Evolutionary conservation across 1,139 yeast genomes (phyloP), one percentile per base, ranked within the genome.

Genomic region (Geotrichum candidum): DNA sequence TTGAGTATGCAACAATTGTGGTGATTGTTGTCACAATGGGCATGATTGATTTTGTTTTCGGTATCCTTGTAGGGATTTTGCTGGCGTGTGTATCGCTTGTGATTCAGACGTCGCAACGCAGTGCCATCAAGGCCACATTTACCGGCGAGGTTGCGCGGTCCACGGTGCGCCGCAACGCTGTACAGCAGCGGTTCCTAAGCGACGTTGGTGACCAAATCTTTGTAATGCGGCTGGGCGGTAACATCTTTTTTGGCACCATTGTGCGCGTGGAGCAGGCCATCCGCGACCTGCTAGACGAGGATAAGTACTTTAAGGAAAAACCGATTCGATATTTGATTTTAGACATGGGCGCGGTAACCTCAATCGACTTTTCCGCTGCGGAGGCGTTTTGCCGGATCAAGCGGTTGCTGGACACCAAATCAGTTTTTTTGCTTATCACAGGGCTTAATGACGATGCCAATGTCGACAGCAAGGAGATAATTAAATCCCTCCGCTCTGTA

Each of bases 11-110:
- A 53, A 94, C 99, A 1, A 88, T 94, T 64, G 76, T 88, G 6
- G 85, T 88, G 10, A 94, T 94, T 68, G 96, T 95, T 31, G 77
- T 90, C 33, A 87, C 94, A 0, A 94, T 94, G 99, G 99, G 98
- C 3, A 86, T 88, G 1, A 87, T 90, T 82, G 99, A 94, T 75
- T 94, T 94, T 74, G 99, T 94, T 7, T 82, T 86, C 67, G 99
- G 99, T 61, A 90, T 94, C 52, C 78, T 94, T 61, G 92, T 88
- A 31, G 99, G 99, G 62, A 88, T 94, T 51, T 78, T 94, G 56
- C 79, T 94, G 63, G 98, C 99, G 0, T 92, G 97, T 73, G 83
- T 91, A 67, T 88, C 95, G 41, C 94, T 91, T 77, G 91, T 94
- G 25, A 88, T 92, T 57, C 96, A 89, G 67, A 96, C 96, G 13